Evolutionary conservation across 805 yeast species (phyloP), one percentile per base, ranked within the genome.

Genomic region (Isabelozyma heimii): DNA sequence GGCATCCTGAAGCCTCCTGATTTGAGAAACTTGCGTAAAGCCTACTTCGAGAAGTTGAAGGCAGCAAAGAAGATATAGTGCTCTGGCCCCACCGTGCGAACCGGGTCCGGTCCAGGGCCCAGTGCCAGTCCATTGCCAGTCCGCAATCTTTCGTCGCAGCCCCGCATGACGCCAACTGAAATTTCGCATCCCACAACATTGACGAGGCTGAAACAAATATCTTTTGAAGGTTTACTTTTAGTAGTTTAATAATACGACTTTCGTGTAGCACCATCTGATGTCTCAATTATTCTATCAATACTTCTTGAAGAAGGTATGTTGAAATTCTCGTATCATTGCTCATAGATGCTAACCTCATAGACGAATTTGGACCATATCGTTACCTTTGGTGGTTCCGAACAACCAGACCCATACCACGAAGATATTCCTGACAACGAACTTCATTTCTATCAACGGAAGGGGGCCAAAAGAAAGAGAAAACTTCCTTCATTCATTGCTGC

Each of bases 1-100:
- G 88, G 91, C 4, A 83, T 92, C 45, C 84, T 81, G 50, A 77
- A 77, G 49, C 97, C 97, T 0, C 78, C 78, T 4, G 91, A 91
- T 61, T 79, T 91, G 68, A 76, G 97, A 54, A 72, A 60, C 40
- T 69, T 90, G 60, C 74, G 94, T 46, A 76, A 73, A 54, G 65
- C 63, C 44, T 69, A 65, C 49, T 68, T 62, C 50, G 69, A 59
- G 15, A 61, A 65, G 50, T 57, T 68, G 47, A 68, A 62, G 54
- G 47, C 47, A 40, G 55, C 48, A 43, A 65, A 65, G 48, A 50
- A 48, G 47, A 46, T 47, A 14, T 27, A 27, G n/a, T n/a, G n/a
- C n/a, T n/a, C 4, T 20, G 24, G 24, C 6, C 6, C 13, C 20
- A 20, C 24, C 6, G 24, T 20, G 24, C 24, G 24, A 6, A 20